Conservation (phyloP, 192 early-diverging fungal genomes). For the Geranomyces variabilis region DNA sequence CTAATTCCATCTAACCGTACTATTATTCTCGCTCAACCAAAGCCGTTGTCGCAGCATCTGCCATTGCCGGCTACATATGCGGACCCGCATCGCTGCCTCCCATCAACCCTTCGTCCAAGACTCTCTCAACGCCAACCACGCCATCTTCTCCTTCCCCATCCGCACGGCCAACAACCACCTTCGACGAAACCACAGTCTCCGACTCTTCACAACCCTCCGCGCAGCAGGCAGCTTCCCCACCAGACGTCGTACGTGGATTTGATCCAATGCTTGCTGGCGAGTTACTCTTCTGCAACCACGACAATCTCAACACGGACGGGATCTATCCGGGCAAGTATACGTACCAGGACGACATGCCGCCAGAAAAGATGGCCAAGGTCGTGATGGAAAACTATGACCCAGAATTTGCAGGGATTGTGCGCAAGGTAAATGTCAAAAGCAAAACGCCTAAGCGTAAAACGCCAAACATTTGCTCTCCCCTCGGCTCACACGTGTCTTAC, state of each 20-base stretch:
- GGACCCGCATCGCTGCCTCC: slow-evolving; percentile 38
- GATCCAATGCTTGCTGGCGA: slow-evolving; percentile 75
- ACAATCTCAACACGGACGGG: slow-evolving; percentile 98
- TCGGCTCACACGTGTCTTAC: too few species aligned
- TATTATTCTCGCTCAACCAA: background rate
- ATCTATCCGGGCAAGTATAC: slow-evolving; percentile 99
- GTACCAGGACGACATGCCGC: slow-evolving; percentile 92
- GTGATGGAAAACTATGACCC: slow-evolving; percentile 99
- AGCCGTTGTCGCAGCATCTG: slow-evolving; percentile 94
- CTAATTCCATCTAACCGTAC: background rate
- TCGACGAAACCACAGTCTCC: too few species aligned
- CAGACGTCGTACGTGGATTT: slow-evolving; percentile 62
- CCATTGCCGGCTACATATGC: slow-evolving; percentile 83
- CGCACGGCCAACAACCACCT: too few species aligned
- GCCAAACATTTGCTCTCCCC: too few species aligned
- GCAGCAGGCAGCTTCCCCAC: too few species aligned
- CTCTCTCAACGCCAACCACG: background rate
- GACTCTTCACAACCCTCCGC: too few species aligned
- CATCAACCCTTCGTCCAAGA: background rate
- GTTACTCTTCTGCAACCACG: slow-evolving; percentile 83
- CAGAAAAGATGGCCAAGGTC: slow-evolving; percentile 88
- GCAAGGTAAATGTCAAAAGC: slow-evolving; percentile 41
- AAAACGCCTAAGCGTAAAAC: too few species aligned
- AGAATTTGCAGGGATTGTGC: slow-evolving; percentile 71
- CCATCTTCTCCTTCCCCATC: too few species aligned